Evolutionary conservation across 805 yeast species (phyloP).

Genomic region (Lachancea cidri): DNA sequence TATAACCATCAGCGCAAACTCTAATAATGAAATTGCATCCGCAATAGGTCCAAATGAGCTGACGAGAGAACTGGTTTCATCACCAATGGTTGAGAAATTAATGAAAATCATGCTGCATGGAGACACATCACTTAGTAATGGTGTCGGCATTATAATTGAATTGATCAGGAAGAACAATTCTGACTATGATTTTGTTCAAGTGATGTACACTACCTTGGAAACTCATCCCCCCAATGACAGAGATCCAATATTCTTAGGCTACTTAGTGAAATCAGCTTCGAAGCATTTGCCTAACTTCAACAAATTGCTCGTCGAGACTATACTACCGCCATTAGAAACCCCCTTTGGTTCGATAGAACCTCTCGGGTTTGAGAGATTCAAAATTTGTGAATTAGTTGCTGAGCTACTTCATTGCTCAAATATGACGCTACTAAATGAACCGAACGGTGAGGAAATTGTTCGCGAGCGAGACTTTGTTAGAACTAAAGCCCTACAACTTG

Average conservation of each 20-base stretch:
- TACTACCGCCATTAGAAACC: conserved; percentile 35
- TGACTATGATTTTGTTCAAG: conserved; percentile 88
- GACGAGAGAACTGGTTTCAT: conserved; percentile 84
- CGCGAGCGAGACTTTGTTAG: conserved; percentile 67
- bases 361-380: conserved; percentile 88
- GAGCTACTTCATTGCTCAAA: conserved; percentile 94
- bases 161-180: conserved; percentile 92
- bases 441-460: conserved; percentile 61
- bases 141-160: conserved; percentile 93
- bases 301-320: conserved; percentile 45
- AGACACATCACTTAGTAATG: conserved; percentile 86
- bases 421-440: conserved; percentile 84
- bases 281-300: conserved; percentile 65
- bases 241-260: conserved; percentile 90
- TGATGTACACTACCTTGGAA: conserved; percentile 72
- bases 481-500: conserved; percentile 21
- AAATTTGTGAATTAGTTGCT: conserved; percentile 88
- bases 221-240: conserved; percentile 90
- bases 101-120: conserved; percentile 74
- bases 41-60: conserved; percentile 95
- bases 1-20: conserved; percentile 89
- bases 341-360: conserved; percentile 61
- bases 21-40: conserved; percentile 77
- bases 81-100: conserved; percentile 57
- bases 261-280: conserved; percentile 72